These are phyloP conservation scores for Naganishia sp. DNA, from an alignment of 1,284 basidiomycete species.

Conservation along the genomic window DNA sequence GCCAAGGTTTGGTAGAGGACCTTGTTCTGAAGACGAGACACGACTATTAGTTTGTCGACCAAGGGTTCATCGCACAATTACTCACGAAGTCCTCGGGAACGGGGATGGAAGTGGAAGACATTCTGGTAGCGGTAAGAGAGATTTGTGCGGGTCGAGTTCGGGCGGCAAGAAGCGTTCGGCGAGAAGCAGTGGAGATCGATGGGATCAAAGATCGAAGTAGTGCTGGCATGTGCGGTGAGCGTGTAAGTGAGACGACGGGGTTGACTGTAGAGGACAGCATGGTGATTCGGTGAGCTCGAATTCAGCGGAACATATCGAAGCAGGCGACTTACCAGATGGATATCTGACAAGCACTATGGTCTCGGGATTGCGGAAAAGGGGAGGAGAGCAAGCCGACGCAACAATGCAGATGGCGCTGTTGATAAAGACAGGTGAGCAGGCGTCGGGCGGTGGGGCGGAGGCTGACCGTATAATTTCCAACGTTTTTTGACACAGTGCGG, in stretches of 20 bases:
- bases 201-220: conserved; percentile 32
- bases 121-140: conserved; percentile 43
- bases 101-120: conserved; percentile 53
- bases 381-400: not conserved
- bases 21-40: conserved; percentile 69
- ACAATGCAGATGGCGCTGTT: not conserved
- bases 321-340: conserved; percentile 18
- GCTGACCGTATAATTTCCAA: conserved; percentile 10
- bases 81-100: conserved; percentile 58
- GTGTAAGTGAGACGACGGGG: conserved; percentile 18
- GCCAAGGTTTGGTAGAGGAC: conserved; percentile 81
- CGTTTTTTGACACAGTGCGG: not conserved
- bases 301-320: not conserved
- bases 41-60: not conserved
- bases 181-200: conserved; percentile 25
- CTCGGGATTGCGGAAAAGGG: conserved; percentile 2
- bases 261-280: not conserved
- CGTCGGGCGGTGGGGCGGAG: not conserved
- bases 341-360: conserved; percentile 21
- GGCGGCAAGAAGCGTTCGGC: conserved; percentile 38
- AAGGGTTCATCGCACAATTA: conserved; percentile 7
- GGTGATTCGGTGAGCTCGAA: not conserved
- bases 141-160: conserved; percentile 32
- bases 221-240: conserved; percentile 30
- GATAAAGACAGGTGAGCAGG: not conserved